These are phyloP conservation scores for Rhodotorula babjevae DNA, from an alignment of 768 basidiomycete species.

Conservation along the genomic window DNA sequence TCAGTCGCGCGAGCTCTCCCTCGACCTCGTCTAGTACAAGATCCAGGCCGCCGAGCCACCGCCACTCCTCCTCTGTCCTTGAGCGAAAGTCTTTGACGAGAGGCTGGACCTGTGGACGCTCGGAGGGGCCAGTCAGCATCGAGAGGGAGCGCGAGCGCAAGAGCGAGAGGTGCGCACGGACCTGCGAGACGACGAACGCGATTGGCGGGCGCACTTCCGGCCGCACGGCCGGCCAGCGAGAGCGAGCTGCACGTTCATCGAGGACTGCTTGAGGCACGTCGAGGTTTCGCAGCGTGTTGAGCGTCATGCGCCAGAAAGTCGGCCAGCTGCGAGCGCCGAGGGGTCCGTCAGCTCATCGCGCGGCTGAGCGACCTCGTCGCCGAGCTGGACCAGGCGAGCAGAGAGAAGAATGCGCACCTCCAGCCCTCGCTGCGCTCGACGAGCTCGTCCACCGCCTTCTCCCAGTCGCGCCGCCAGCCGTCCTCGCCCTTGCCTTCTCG, in stretches of 20 bases:
- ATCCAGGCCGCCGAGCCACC: slow-evolving; percentile 13
- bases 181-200: not conserved
- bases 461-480: slow-evolving; percentile 30
- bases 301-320: slow-evolving; percentile 34
- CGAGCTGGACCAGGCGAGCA: too few species aligned
- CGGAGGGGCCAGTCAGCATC: too few species aligned
- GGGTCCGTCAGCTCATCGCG: too few species aligned
- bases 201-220: not conserved
- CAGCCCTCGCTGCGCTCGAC: slow-evolving; percentile 38
- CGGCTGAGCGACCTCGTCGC: too few species aligned
- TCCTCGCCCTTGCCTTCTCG: not conserved
- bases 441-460: slow-evolving; percentile 29
- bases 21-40: not conserved
- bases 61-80: slow-evolving; percentile 7
- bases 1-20: not conserved
- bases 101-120: slow-evolving; percentile 10
- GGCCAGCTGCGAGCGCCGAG: slow-evolving; percentile 12
- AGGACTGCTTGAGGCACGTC: not conserved
- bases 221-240: slow-evolving; percentile 4
- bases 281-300: slow-evolving; percentile 12
- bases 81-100: not conserved
- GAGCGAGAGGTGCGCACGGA: not conserved
- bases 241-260: not conserved
- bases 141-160: not conserved
- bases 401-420: slow-evolving; percentile 23